These are phyloP conservation scores for Boletus sp. DNA, from an alignment of 1,284 basidiomycete genomes.

Conservation along the genomic window DNA sequence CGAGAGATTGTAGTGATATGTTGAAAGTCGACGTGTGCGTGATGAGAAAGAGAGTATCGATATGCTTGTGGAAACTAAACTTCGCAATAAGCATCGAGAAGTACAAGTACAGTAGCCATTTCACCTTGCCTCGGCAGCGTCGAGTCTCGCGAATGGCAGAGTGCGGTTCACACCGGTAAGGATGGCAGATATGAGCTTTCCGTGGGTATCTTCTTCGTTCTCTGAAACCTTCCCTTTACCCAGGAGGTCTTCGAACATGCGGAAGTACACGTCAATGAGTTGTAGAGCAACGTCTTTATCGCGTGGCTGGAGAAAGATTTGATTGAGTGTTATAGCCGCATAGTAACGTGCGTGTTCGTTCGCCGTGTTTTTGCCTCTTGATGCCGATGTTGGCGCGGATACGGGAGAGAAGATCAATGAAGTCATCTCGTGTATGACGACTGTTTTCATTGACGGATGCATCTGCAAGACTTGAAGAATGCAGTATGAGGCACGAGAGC, in stretches of 20 bases:
- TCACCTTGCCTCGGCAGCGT: conserved; percentile 53
- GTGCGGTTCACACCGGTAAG: conserved; percentile 95
- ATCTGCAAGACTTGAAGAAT: conserved; percentile 85
- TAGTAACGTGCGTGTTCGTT: conserved; percentile 83
- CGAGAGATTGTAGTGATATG: conserved; percentile 90
- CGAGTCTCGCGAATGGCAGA: conserved; percentile 83
- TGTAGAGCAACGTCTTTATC: conserved; percentile 80
- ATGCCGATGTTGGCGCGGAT: conserved; percentile 32
- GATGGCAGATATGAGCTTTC: conserved; percentile 86
- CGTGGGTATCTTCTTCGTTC: conserved; percentile 66
- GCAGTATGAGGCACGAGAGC: conserved; percentile 87
- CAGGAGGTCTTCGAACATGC: conserved; percentile 88
- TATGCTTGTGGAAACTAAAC: conserved; percentile 76
- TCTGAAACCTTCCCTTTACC: conserved; percentile 47
- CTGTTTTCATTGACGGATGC: conserved; percentile 92
- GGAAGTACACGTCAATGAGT: conserved; percentile 91
- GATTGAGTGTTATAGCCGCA: conserved; percentile 90
- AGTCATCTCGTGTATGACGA: conserved; percentile 86
- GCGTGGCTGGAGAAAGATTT: conserved; percentile 74
- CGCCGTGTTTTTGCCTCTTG: conserved; percentile 31
- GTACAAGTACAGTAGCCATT: conserved; percentile 10
- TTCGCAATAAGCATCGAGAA: conserved; percentile 9
- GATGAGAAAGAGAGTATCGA: conserved; percentile 93
- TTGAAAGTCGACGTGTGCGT: conserved; percentile 96
- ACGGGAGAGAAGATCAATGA: conserved; percentile 58